Percentiles rank a stretch among this genome's conserved stretches.
These are phyloP conservation scores for Rubroshorea leprosula DNA, from an alignment of 345 rosid genomes.

Conservation along the genomic window DNA sequence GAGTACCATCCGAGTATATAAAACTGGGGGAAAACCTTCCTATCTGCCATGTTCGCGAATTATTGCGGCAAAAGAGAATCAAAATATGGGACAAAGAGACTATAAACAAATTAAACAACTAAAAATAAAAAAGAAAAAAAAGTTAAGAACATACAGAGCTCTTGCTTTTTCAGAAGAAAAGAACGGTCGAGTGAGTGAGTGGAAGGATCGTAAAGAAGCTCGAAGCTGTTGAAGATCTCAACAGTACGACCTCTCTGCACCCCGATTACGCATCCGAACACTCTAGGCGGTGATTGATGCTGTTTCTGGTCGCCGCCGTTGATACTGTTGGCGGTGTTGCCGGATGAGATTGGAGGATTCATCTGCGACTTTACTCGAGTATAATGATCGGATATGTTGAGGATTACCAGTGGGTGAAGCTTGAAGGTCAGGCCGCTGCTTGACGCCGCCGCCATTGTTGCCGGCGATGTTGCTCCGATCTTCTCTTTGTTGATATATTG, in stretches of 20 bases:
- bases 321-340: slow-evolving; percentile 20
- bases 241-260: slow-evolving; percentile 90
- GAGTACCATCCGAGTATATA: slow-evolving; percentile 97
- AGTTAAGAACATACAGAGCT: slow-evolving; percentile 57
- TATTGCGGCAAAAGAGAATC: background rate
- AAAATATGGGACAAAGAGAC: background rate
- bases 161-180: slow-evolving; percentile 95
- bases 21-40: slow-evolving; percentile 87
- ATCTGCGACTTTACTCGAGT: slow-evolving; percentile 85
- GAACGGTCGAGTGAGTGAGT: slow-evolving; percentile 70
- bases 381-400: slow-evolving; percentile 91
- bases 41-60: slow-evolving; percentile 34
- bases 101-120: background rate
- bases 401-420: slow-evolving; percentile 88
- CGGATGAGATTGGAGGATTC: slow-evolving; percentile 37
- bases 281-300: slow-evolving; percentile 51
- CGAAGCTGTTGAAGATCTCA: slow-evolving; percentile 97
- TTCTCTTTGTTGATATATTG: background rate
- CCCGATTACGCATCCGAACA: slow-evolving; percentile 91
- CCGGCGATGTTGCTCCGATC: background rate
- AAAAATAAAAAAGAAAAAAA: background rate
- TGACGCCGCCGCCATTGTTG: slow-evolving; percentile 78
- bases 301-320: slow-evolving; percentile 19
- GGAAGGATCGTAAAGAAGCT: slow-evolving; percentile 70
- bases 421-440: slow-evolving; percentile 96